Base-by-base conservation (phyloP, 768 basidiomycete genomes). In the Arthromyces matolae region DNA sequence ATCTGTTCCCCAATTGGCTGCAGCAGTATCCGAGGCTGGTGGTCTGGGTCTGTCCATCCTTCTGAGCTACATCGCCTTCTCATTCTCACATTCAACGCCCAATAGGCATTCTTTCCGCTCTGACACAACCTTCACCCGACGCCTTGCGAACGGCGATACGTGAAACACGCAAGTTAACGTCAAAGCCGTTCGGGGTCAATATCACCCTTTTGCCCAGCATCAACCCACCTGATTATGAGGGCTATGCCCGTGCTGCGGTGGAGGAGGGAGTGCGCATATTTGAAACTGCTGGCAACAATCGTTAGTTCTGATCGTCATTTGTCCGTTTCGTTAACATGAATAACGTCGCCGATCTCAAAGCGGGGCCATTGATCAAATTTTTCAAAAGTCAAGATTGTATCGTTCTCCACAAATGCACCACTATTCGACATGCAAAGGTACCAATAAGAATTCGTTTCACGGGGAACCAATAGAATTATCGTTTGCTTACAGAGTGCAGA, bases 221-320 rank as follows among this genome's bases (percentile, higher is more conserved):
- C 56, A 89, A 83, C 47, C 92, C 93, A 0, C 94, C 94, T 2
- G 90, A 93, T 56, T 95, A 97, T 60, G 83, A 78, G 43, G 90
- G 86, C 10, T 93, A 86, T 56, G 88, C 88, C 0, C 71, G 83
- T 28, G 90, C 75, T 7, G 86, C 92, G 8, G 80, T 93, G 38
- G 89, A 89, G 52, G 93, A 94, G 61, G 90, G 90, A 6, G 78
- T 95, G n/a, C 74, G 65, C 58, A 84, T 95, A 34, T 90, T 93
- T 60, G 93, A 96, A 72, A 96, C 93, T 0, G 93, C 93, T 2
- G 94, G 93, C 5, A 90, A 89, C 58, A 93, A 86, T 57, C 89
- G 90, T 91, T 58, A 54, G 86, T 60, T 9, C 13, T n/a, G n/a
- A n/a, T n/a, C n/a, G n/a, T n/a, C n/a, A n/a, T n/a, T 27, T 46